Percentiles rank a stretch among this genome's conserved stretches.
Evolutionary conservation across 2,329 filamentous ascomycete genomes (phyloP).

Genomic region (Cercospora brassicicola): DNA sequence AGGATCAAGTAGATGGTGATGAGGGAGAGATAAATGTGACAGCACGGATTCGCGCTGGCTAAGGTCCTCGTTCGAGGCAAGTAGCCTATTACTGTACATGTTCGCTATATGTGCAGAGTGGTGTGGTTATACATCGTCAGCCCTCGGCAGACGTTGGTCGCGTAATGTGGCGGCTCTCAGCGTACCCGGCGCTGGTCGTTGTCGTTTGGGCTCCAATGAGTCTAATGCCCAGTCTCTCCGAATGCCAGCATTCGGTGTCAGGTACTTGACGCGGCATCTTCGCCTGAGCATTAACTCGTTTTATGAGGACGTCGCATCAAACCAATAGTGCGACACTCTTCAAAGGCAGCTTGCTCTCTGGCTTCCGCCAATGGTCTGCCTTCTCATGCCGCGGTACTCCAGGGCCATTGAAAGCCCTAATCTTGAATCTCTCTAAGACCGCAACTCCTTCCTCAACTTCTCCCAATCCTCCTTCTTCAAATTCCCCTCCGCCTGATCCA

Average conservation of each 20-base stretch:
- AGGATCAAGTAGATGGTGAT: constrained; percentile 35
- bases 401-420: too few relatives aligned
- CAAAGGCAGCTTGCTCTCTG: too few relatives aligned
- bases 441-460: neutral
- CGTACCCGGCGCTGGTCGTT: neutral
- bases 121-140: neutral
- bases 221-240: neutral
- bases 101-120: neutral
- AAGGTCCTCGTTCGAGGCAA: neutral
- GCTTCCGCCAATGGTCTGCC: too few relatives aligned
- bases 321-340: neutral
- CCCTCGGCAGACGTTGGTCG: neutral
- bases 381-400: too few relatives aligned
- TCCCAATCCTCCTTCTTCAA: neutral
- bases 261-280: neutral
- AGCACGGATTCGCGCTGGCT: neutral
- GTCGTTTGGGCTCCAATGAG: neutral
- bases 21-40: neutral
- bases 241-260: neutral
- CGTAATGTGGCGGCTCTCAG: neutral
- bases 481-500: neutral
- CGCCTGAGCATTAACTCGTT: too few relatives aligned
- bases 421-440: neutral
- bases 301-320: neutral
- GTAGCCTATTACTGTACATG: neutral